Evolutionary conservation across 2,329 filamentous ascomycete species (phyloP).

Genomic region (Nakataea oryzae): DNA sequence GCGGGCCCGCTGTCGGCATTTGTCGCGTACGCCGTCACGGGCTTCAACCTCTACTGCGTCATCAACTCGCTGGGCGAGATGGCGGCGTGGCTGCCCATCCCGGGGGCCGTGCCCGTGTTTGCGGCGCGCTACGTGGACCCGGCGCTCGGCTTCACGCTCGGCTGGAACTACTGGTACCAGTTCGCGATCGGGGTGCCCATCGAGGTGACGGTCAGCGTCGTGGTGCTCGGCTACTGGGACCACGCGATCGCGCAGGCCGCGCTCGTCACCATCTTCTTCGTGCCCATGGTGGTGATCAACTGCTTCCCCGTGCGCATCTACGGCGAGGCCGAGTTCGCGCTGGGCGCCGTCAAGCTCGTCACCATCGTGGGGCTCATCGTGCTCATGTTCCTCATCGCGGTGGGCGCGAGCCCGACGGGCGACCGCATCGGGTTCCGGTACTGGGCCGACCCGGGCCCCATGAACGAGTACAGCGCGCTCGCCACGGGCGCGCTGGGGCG

Average conservation of each 20-base stretch:
- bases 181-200: constrained; percentile 33
- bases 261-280: constrained; percentile 3
- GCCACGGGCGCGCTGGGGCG: constrained; percentile 23
- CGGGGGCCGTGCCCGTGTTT: constrained; percentile 40
- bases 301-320: constrained; percentile 7
- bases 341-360: constrained; percentile 28
- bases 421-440: constrained; percentile 34
- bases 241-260: constrained; percentile 38
- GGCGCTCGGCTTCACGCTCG: constrained; percentile 34
- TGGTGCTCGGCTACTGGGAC: constrained; percentile 53
- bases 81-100: constrained; percentile 49
- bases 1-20: constrained; percentile 32
- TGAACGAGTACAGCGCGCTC: constrained; percentile 26
- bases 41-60: constrained; percentile 31
- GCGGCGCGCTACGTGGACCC: constrained; percentile 36
- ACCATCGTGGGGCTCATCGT: constrained; percentile 38
- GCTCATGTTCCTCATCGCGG: constrained; percentile 36
- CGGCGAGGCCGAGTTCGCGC: constrained; percentile 9
- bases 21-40: constrained; percentile 29
- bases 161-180: constrained; percentile 42
- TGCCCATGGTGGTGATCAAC: constrained; percentile 3
- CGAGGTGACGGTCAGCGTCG: constrained; percentile 49
- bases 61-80: constrained; percentile 41
- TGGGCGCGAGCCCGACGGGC: constrained; percentile 31
- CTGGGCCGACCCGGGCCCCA: constrained; percentile 30